Conservation (phyloP, 2,329 filamentous ascomycete species). For the Aspergillus brasiliensis region DNA sequence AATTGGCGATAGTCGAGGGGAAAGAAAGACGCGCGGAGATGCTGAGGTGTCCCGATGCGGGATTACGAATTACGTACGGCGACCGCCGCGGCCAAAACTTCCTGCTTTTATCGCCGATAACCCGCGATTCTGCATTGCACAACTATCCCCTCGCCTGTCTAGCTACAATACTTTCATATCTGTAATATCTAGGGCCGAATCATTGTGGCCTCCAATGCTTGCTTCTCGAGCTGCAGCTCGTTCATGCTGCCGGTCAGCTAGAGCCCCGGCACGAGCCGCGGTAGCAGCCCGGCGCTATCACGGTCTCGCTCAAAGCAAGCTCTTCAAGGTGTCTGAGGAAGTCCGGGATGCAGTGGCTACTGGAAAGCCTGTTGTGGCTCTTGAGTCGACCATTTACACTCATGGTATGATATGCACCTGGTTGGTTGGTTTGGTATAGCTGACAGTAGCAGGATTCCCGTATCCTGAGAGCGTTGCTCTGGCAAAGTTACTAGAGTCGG, state of each 20-base stretch:
- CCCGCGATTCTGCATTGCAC: constrained; percentile 2
- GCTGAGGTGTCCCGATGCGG: constrained; percentile 42
- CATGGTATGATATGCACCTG: constrained; percentile 61
- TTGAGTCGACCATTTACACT: constrained; percentile 97
- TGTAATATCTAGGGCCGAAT: not conserved
- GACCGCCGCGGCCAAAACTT: constrained; percentile 40
- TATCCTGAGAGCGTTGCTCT: constrained; percentile 74
- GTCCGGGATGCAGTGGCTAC: constrained; percentile 74
- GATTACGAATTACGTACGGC: constrained; percentile 28
- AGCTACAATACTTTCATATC: constrained; percentile 4
- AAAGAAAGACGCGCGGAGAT: constrained; percentile 28
- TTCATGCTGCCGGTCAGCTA: constrained; percentile 20
- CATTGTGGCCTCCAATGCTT: constrained; percentile 21
- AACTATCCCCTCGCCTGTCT: constrained; percentile 18
- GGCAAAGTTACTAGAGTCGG: constrained; percentile 75
- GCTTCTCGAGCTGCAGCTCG: constrained; percentile 25
- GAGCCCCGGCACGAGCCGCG: constrained; percentile 9
- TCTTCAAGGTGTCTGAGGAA: constrained; percentile 78
- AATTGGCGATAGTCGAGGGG: not conserved
- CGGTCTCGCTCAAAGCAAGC: constrained; percentile 41
- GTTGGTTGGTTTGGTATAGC: not conserved
- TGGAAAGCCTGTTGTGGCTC: constrained; percentile 80
- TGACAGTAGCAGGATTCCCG: constrained; percentile 58
- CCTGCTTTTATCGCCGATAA: constrained; percentile 20
- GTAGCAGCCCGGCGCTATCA: constrained; percentile 27